A percentile compares a stretch with the other conserved stretches of the same genome.
Evolutionary conservation across 345 rosid genomes (phyloP).

Genomic region (Moricandia moricandioides): DNA sequence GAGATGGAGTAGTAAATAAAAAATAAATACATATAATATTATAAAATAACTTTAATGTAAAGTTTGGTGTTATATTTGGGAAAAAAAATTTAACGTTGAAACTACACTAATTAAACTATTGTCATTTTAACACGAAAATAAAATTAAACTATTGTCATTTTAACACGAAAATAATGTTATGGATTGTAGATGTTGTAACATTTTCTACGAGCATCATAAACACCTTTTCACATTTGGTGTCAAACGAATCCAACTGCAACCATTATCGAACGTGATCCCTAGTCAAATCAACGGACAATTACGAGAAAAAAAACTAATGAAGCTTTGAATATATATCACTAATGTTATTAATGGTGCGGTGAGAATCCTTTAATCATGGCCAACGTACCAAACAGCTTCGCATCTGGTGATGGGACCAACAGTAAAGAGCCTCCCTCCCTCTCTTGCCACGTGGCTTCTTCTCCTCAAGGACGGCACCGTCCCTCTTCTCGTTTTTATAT

Average conservation of each 20-base stretch:
- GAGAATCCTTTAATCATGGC: neutral
- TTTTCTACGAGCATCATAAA: too few relatives aligned
- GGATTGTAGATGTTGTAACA: too few relatives aligned
- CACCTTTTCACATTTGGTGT: neutral
- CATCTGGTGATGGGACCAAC: slow-evolving; percentile 32
- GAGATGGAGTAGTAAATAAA: too few relatives aligned
- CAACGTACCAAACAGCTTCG: neutral
- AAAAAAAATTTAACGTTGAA: too few relatives aligned
- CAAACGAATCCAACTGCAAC: neutral
- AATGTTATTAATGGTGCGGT: neutral
- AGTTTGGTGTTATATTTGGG: too few relatives aligned
- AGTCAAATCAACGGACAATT: too few relatives aligned
- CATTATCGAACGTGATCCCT: neutral
- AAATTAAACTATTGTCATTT: too few relatives aligned
- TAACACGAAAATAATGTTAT: too few relatives aligned
- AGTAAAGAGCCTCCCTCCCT: neutral
- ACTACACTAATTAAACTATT: too few relatives aligned
- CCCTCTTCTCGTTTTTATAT: slow-evolving; percentile 23
- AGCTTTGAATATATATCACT: neutral
- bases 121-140: too few relatives aligned
- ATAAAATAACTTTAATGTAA: too few relatives aligned
- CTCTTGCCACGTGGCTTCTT: slow-evolving; percentile 26
- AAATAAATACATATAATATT: too few relatives aligned
- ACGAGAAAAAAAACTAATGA: neutral
- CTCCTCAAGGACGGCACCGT: slow-evolving; percentile 36